A percentile compares a stretch with the other conserved stretches of the same genome.
These are phyloP conservation scores for Draba incana DNA, from an alignment of 345 rosid genomes.

Conservation along the genomic window DNA sequence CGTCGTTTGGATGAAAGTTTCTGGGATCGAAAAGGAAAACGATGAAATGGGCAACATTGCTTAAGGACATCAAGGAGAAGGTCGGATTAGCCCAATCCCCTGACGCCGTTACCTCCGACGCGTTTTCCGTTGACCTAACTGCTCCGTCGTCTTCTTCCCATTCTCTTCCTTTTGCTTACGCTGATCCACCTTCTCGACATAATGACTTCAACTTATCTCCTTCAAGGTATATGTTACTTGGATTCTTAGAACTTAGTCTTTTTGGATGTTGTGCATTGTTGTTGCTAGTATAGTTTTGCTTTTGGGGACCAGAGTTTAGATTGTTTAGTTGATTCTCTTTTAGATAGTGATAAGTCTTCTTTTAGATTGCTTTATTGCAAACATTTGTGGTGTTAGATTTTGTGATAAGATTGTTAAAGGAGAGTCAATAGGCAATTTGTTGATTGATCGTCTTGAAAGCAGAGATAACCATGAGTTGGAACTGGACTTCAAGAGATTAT, in stretches of 20 bases:
- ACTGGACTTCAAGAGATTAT: conserved; percentile 95
- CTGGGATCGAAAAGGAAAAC: conserved; percentile 54
- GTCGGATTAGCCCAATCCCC: conserved; percentile 92
- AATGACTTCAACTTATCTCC: conserved; percentile 55
- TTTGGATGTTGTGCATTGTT: conserved; percentile 26
- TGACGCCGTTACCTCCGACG: conserved; percentile 42
- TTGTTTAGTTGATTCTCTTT: conserved; percentile 7
- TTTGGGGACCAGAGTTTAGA: conserved; percentile 19
- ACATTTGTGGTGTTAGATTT: conserved; percentile 26
- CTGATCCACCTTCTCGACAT: conserved; percentile 40
- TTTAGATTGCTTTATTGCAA: conserved; percentile 13
- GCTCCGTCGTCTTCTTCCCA: conserved; percentile 55
- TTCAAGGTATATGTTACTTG: conserved; percentile 52
- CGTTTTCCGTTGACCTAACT: conserved; percentile 53
- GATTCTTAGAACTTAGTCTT: conserved; percentile 2
- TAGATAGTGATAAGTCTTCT: conserved; percentile 17
- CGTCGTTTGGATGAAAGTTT: conserved; percentile 50
- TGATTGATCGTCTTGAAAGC: conserved; percentile 41
- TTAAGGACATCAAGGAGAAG: conserved; percentile 97
- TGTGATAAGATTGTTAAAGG: conserved; percentile 16
- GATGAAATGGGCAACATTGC: conserved; percentile 99
- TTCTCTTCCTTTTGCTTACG: conserved; percentile 41
- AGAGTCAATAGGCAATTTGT: conserved; percentile 22
- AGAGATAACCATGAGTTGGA: conserved; percentile 92
- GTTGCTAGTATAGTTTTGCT: conserved; percentile 11